These are phyloP conservation scores for Trametes maxima DNA, from an alignment of 768 basidiomycete genomes.

Conservation along the genomic window DNA sequence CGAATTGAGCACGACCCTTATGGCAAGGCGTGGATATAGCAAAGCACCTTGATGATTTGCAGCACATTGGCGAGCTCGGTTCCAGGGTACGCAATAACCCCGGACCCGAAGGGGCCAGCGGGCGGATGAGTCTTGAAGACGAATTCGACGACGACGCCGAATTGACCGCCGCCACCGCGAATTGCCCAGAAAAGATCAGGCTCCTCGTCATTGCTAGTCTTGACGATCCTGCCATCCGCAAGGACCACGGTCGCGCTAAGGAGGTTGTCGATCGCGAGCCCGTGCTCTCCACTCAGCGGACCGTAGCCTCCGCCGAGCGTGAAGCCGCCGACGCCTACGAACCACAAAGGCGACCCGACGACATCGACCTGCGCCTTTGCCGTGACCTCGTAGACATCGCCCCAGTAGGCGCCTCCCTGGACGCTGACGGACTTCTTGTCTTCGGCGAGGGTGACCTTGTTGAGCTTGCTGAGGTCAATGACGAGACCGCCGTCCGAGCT, in stretches of 20 bases:
- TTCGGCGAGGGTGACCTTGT: conserved; percentile 30
- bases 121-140: conserved; percentile 27
- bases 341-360: conserved; percentile 26
- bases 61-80: conserved; percentile 15
- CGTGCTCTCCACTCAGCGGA: conserved; percentile 29
- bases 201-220: conserved; percentile 26
- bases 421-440: conserved; percentile 32
- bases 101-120: conserved; percentile 18
- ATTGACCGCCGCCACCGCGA: conserved; percentile 32
- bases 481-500: conserved; percentile 38
- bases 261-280: conserved; percentile 31
- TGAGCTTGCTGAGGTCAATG: conserved; percentile 36
- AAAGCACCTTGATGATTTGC: conserved; percentile 12
- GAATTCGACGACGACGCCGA: conserved; percentile 36
- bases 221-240: conserved; percentile 29
- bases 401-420: conserved; percentile 37
- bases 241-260: conserved; percentile 21
- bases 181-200: conserved; percentile 37
- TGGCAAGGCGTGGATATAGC: too few species aligned
- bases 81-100: conserved; percentile 20
- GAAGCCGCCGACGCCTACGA: conserved; percentile 29
- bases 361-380: conserved; percentile 22
- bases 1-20: not conserved
- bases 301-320: conserved; percentile 31
- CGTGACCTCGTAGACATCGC: conserved; percentile 27